These are phyloP conservation scores for Hypoxylon sp. DNA, from an alignment of 2,329 filamentous ascomycete species.

Conservation along the genomic window DNA sequence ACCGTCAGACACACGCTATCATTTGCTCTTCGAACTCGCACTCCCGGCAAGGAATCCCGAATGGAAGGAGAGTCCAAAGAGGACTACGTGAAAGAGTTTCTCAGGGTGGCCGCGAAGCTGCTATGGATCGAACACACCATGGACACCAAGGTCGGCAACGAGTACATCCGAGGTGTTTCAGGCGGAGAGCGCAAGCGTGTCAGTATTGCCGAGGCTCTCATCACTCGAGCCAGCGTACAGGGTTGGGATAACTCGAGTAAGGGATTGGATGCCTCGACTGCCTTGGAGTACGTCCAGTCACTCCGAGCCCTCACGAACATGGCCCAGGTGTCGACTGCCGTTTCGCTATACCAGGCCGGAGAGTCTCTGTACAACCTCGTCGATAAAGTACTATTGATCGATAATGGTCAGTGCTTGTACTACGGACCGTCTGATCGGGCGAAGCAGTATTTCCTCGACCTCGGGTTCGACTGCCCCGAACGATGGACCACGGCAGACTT, in stretches of 20 bases:
- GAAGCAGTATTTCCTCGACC: conserved; percentile 71
- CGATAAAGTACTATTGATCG: conserved; percentile 73
- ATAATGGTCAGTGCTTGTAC: conserved; percentile 75
- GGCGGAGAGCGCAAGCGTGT: conserved; percentile 77
- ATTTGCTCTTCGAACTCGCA: conserved; percentile 72
- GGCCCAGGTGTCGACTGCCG: conserved; percentile 64
- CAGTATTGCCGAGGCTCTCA: conserved; percentile 75
- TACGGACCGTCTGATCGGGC: conserved; percentile 71
- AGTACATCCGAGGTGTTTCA: conserved; percentile 67
- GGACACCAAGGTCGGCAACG: conserved; percentile 73
- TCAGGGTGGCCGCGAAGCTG: conserved; percentile 71
- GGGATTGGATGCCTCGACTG: conserved; percentile 71
- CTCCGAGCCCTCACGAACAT: conserved; percentile 73
- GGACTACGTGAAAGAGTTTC: conserved; percentile 62
- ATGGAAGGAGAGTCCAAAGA: conserved; percentile 70
- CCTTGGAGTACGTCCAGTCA: conserved; percentile 70
- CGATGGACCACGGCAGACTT: conserved; percentile 79
- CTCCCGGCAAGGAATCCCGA: conserved; percentile 66
- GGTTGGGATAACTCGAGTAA: conserved; percentile 77
- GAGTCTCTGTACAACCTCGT: conserved; percentile 62
- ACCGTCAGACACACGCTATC: conserved; percentile 72
- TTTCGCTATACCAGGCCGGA: conserved; percentile 72
- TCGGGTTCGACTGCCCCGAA: conserved; percentile 76
- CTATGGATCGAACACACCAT: conserved; percentile 75
- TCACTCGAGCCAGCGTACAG: conserved; percentile 66